A percentile compares a stretch with the other conserved stretches of the same genome.
Evolutionary conservation across 2,329 filamentous ascomycete species (phyloP).

Genomic region (Hypoxylon sp.): DNA sequence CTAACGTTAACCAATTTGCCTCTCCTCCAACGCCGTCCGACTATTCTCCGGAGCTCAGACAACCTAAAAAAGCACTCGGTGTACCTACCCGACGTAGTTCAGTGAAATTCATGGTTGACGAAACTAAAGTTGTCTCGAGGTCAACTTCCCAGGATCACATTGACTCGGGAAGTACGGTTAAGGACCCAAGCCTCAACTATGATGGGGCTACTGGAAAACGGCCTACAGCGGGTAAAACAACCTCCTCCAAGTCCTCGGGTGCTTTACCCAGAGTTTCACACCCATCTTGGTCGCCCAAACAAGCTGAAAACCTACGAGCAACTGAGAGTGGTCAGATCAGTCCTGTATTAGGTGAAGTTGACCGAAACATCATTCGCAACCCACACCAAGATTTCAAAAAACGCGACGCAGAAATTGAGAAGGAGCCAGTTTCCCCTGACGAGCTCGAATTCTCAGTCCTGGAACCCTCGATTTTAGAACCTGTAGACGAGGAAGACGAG

Average conservation of each 20-base stretch:
- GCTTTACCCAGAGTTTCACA: conserved; percentile 13
- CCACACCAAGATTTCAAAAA: conserved; percentile 42
- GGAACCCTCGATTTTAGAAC: conserved; percentile 53
- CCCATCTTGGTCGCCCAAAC: conserved; percentile 14
- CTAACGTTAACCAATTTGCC: conserved; percentile 34
- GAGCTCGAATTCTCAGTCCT: conserved; percentile 52
- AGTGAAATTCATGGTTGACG: conserved; percentile 44
- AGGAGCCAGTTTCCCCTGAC: conserved; percentile 42
- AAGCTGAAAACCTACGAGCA: conserved; percentile 38
- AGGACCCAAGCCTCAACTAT: conserved; percentile 39
- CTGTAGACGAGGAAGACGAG: conserved; percentile 55
- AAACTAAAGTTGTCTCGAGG: conserved; percentile 31
- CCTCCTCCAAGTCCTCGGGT: conserved; percentile 8
- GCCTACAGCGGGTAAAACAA: conserved; percentile 9
- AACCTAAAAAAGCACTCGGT: conserved; percentile 14
- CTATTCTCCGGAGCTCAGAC: conserved; percentile 39
- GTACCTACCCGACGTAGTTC: conserved; percentile 24
- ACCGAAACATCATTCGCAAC: conserved; percentile 51
- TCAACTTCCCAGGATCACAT: conserved; percentile 27
- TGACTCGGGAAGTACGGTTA: conserved; percentile 28
- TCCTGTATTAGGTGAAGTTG: conserved; percentile 49
- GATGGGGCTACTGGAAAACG: conserved; percentile 36
- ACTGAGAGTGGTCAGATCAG: conserved; percentile 18
- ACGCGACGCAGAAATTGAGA: conserved; percentile 26
- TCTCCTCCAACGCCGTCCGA: conserved; percentile 39